Percentiles rank a stretch among this genome's conserved stretches.
phyloP scores from a whole-genome alignment of 2,329 filamentous ascomycete species.

The Claviceps pazoutovae region DNA sequence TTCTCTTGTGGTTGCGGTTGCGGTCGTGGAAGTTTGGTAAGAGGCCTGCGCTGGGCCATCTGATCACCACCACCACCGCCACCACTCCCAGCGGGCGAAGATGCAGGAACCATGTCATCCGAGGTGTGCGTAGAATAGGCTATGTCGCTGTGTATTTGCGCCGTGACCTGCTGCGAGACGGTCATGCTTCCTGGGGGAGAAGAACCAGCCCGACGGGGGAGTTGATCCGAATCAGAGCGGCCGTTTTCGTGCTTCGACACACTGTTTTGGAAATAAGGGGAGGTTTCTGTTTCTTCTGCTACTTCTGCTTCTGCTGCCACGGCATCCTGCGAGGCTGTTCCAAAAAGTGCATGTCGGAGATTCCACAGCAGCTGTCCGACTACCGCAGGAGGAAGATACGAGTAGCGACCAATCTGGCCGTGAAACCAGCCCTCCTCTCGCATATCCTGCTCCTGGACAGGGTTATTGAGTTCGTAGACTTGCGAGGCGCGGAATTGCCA shows the following conservation, averaged over 20 bases:
- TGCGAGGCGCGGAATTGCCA: slow-evolving; percentile 23
- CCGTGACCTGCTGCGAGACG: slow-evolving; percentile 37
- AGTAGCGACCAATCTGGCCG: slow-evolving; percentile 34
- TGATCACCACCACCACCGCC: slow-evolving; percentile 5
- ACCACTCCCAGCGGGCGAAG: slow-evolving; percentile 13
- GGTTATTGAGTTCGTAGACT: slow-evolving; percentile 49
- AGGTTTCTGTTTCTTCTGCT: no score
- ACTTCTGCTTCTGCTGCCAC: neutral
- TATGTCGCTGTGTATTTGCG: slow-evolving; percentile 35
- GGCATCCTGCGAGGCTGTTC: slow-evolving; percentile 11
- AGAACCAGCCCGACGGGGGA: neutral
- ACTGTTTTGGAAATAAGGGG: neutral
- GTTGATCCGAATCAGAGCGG: neutral
- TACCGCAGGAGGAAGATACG: slow-evolving; percentile 41
- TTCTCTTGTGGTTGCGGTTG: slow-evolving; percentile 1
- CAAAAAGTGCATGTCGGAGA: slow-evolving; percentile 35
- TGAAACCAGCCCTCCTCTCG: slow-evolving; percentile 40
- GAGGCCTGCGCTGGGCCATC: neutral
- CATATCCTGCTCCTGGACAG: slow-evolving; percentile 37
- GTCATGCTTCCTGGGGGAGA: slow-evolving; percentile 16
- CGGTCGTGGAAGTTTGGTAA: neutral
- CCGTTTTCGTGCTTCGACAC: neutral
- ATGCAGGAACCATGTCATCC: slow-evolving; percentile 16
- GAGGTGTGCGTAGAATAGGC: slow-evolving; percentile 21
- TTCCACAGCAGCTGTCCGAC: slow-evolving; percentile 45